A percentile compares a stretch with the other conserved stretches of the same genome.
Conservation (phyloP, 768 basidiomycete genomes). For the Termitomyces sp. region DNA sequence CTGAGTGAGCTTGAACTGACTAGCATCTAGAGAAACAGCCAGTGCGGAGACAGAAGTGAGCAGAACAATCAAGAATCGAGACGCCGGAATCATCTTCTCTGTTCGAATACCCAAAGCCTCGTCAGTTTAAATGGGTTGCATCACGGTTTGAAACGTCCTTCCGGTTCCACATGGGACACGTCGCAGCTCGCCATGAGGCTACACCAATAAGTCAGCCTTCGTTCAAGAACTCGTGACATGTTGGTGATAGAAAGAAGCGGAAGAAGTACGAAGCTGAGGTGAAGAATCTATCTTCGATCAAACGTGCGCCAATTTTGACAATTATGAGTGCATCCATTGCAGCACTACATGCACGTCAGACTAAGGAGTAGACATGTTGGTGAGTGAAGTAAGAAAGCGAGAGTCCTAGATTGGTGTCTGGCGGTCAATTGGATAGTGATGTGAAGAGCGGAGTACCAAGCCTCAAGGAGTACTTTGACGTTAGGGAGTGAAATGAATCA, state of each 20-base stretch:
- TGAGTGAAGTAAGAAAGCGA: background rate
- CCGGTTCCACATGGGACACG: background rate
- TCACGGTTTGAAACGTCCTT: background rate
- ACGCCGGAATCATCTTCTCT: background rate
- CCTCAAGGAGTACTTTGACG: too few species aligned
- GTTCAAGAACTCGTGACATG: background rate
- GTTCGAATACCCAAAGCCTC: too few species aligned
- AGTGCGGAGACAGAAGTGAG: background rate
- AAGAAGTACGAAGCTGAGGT: background rate
- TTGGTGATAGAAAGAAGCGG: background rate
- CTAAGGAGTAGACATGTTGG: background rate
- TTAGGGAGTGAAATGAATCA: too few species aligned
- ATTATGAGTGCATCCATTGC: background rate
- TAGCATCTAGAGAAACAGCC: background rate
- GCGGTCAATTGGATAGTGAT: too few species aligned
- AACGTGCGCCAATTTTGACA: background rate
- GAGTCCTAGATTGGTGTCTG: background rate
- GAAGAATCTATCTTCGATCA: background rate
- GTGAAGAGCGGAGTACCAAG: too few species aligned
- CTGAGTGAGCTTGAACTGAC: conserved; percentile 36
- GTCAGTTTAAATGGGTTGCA: background rate
- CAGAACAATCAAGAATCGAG: background rate
- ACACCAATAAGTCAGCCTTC: background rate
- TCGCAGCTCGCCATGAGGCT: too few species aligned
- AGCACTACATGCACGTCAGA: background rate